Conservation (phyloP, 129 eudicot species). For the Solidago caesia region DNA sequence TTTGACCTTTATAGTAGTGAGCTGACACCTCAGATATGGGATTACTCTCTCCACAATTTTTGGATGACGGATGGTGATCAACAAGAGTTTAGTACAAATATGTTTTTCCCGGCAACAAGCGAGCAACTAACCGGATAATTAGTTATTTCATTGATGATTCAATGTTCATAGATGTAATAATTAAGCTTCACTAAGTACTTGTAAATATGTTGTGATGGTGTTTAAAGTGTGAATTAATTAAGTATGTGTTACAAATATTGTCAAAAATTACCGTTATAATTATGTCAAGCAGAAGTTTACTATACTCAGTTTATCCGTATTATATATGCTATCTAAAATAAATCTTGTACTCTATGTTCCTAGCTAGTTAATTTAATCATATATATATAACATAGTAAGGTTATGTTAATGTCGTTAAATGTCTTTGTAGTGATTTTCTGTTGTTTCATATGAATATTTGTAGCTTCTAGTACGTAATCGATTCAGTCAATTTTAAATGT, state of each 20-base stretch:
- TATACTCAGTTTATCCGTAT: not conserved
- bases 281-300: not conserved
- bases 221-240: slow-evolving; percentile 11
- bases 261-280: not conserved
- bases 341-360: too few relatives aligned
- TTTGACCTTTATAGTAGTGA: slow-evolving; percentile 24
- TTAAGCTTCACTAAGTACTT: slow-evolving; percentile 14
- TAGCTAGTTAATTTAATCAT: too few relatives aligned
- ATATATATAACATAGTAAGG: too few relatives aligned
- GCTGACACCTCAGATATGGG: slow-evolving; percentile 53
- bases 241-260: not conserved
- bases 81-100: slow-evolving; percentile 35
- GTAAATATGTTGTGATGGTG: slow-evolving; percentile 23
- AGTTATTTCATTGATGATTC: slow-evolving; percentile 25
- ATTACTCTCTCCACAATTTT: slow-evolving; percentile 42
- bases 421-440: too few relatives aligned
- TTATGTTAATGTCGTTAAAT: too few relatives aligned
- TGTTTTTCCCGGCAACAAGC: slow-evolving; percentile 35
- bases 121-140: slow-evolving; percentile 23
- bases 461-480: too few relatives aligned
- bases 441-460: too few relatives aligned
- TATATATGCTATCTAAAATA: too few relatives aligned
- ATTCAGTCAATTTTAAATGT: too few relatives aligned
- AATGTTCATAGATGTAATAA: slow-evolving; percentile 34
- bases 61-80: slow-evolving; percentile 56